phyloP scores from a whole-genome alignment of 208 protist genomes.

The Leptomonas seymouri region DNA sequence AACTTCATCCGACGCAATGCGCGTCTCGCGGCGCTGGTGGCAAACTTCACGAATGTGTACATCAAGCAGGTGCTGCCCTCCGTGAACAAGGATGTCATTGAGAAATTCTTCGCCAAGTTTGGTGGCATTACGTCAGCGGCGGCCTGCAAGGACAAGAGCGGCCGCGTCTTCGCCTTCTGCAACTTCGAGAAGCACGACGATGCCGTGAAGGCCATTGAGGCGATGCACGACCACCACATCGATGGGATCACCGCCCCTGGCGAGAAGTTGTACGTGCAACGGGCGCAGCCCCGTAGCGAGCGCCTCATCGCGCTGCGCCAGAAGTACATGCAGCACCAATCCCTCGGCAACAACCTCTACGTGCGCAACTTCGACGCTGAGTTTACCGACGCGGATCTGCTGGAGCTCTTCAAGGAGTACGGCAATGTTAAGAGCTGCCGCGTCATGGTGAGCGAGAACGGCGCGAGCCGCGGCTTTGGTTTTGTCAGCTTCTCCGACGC shows the following conservation, averaged over 20 bases:
- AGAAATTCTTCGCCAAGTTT: conserved; percentile 94
- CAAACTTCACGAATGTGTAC: conserved; percentile 99
- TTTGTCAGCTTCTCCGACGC: conserved; percentile 99
- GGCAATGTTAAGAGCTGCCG: conserved; percentile 99
- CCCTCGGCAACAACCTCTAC: conserved; percentile 98
- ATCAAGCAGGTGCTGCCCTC: conserved; percentile 97
- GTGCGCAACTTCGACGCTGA: conserved; percentile 98
- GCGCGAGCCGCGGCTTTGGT: conserved; percentile 97
- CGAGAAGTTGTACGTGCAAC: conserved; percentile 90
- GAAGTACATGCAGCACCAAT: conserved; percentile 92
- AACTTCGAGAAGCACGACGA: conserved; percentile 97
- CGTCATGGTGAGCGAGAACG: conserved; percentile 92
- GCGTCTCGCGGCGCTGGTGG: conserved; percentile 86
- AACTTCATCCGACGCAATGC: conserved; percentile 97
- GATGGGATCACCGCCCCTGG: conserved; percentile 81
- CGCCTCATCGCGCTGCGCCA: conserved; percentile 88
- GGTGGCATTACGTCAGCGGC: conserved; percentile 95
- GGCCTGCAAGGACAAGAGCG: conserved; percentile 89
- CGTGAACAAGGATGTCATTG: conserved; percentile 91
- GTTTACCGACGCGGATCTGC: conserved; percentile 97
- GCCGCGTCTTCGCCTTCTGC: conserved; percentile 98
- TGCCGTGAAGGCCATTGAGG: conserved; percentile 94
- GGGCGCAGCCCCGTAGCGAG: conserved; percentile 87
- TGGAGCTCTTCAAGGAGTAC: conserved; percentile 98
- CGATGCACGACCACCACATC: conserved; percentile 85